These are phyloP conservation scores for Brassica juncea DNA, from an alignment of 345 rosid species.

Conservation along the genomic window DNA sequence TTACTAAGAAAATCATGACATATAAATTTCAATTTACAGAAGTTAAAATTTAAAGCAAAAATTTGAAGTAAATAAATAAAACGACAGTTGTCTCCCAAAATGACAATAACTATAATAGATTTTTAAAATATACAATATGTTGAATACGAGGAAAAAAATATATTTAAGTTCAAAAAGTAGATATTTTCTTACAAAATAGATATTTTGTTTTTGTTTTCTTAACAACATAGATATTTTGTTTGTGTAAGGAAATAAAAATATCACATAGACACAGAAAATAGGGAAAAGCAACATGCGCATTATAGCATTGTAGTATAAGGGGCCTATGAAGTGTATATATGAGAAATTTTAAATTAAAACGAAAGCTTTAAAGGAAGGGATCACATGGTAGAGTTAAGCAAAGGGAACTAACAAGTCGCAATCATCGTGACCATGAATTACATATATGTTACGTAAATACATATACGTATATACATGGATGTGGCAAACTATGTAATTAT, in stretches of 20 bases:
- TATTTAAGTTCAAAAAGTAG: background rate
- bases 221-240: background rate
- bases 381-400: constrained; percentile 30
- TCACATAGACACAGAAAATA: background rate
- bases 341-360: constrained; percentile 1
- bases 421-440: constrained; percentile 20
- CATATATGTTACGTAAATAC: constrained; percentile 12
- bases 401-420: constrained; percentile 28
- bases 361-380: constrained; percentile 11
- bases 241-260: background rate
- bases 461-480: background rate
- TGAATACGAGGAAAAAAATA: background rate
- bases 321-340: background rate
- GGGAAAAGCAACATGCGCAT: background rate
- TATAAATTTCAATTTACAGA: background rate
- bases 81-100: background rate
- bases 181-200: background rate
- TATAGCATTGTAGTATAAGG: background rate
- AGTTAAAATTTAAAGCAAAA: background rate
- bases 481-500: background rate
- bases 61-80: background rate
- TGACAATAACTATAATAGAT: too few relatives aligned
- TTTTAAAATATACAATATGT: too few relatives aligned
- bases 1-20: background rate
- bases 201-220: too few relatives aligned